Evolutionary conservation across 306 rosid genomes (phyloP), one percentile per base, ranked within the genome.

Genomic region (Abrus precatorius): DNA sequence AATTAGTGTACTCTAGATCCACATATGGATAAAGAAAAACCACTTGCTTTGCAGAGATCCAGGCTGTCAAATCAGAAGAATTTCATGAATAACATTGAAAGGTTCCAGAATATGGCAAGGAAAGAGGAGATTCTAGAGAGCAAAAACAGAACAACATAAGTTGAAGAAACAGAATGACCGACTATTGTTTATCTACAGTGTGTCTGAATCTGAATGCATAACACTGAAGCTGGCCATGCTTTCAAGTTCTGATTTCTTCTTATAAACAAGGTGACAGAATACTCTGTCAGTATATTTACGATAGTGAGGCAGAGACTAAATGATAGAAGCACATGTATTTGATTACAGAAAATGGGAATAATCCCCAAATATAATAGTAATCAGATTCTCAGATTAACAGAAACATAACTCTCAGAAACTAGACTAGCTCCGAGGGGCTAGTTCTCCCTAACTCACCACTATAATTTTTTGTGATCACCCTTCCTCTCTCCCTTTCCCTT

Each of bases 231-330:
- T 30, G 34, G 27, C 52, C 57, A 75, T 43, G 53, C 10, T 59
- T 59, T 30, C 11, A 11, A 44, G 57, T 13, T 57, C 13, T 32
- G 44, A 32, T 41, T 57, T 50, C 60, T 70, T 44, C 32, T 29
- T 44, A 72, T 20, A 72, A 38, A 72, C 27, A 72, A 53, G 12
- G 54, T 36, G 77, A 63, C 33, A 33, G 64, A 72, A 36, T 52
- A 14, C 8, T 72, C 2, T 36, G 41, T 32, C 27, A 9, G 70
- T 7, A 40, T 40, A 43, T 8, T 41, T 20, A 20, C 20, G 20
- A 20, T 66, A 66, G 72, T 41, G 52, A 41, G 36, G 53, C 53
- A 65, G 3, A 44, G 13, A 5, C 54, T 40, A 13, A 38, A 5
- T 8, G 32, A 65, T 14, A n/a, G 49, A 65, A 65, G 71, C 13